Conservation (phyloP, 208 protist genomes). For the Wallacemonas sp. region DNA sequence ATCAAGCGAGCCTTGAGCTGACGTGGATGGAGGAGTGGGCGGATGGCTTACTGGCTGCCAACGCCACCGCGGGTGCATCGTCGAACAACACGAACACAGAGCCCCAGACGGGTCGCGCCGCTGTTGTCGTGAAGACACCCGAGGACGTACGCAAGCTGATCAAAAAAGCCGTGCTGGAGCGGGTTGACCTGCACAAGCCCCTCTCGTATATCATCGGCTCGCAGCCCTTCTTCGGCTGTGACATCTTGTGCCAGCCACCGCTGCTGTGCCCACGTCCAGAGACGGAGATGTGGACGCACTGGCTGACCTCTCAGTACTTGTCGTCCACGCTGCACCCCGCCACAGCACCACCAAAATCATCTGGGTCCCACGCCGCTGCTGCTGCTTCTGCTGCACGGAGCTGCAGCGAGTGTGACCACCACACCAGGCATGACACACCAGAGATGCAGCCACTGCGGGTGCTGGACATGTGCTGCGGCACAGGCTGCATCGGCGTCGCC, state of each 20-base stretch:
- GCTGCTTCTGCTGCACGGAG: no score
- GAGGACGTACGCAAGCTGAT: slow-evolving; percentile 48
- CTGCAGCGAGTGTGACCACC: no score
- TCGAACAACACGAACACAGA: not conserved
- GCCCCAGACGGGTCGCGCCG: no score
- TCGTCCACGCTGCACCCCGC: not conserved
- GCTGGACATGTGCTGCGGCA: slow-evolving; percentile 88
- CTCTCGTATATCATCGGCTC: slow-evolving; percentile 86
- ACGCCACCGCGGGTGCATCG: no score
- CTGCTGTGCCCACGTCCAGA: slow-evolving; percentile 83
- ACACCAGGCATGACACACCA: no score
- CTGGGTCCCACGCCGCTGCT: not conserved
- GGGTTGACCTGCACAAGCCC: slow-evolving; percentile 81
- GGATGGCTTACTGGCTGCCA: slow-evolving; percentile 15
- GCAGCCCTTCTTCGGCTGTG: slow-evolving; percentile 86
- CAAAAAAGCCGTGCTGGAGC: slow-evolving; percentile 73
- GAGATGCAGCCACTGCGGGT: slow-evolving; percentile 38
- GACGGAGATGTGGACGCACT: slow-evolving; percentile 91
- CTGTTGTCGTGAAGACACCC: not conserved
- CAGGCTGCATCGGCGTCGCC: slow-evolving; percentile 86
- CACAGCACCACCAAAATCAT: not conserved
- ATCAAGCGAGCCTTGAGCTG: slow-evolving; percentile 76
- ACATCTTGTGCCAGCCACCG: slow-evolving; percentile 65
- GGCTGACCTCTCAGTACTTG: slow-evolving; percentile 60
- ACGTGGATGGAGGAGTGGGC: slow-evolving; percentile 84